Evolutionary conservation across 148 eudicot species (phyloP), one percentile per base, ranked within the genome.

Genomic region (Diospyros kaki): DNA sequence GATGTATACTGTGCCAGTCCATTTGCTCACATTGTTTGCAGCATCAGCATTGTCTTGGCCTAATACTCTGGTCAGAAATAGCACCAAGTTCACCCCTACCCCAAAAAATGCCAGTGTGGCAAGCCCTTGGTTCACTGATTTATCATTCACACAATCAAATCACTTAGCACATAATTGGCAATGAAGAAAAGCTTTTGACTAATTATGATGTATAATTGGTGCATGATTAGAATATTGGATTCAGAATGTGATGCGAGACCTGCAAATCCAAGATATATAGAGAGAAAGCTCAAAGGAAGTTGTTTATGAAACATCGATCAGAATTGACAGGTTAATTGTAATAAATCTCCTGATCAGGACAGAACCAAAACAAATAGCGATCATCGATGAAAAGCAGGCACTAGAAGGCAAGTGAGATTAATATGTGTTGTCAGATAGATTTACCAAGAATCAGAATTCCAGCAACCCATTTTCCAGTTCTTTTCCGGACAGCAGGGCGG

Each of bases 1-100:
- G 44, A 91, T 65, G 66, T 89, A 91, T 54, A 87, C 90, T 6
- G 92, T 90, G 76, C 95, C 95, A 42, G 92, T 90, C 96, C 95
- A 90, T 83, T 87, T 90, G 86, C 96, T 91, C 3, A 91, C 96
- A 46, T 74, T 85, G 53, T 91, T 91, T 13, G 96, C 96, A 11
- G 96, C 96, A 71, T 81, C 89, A 2, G 96, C 92, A 69, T 87
- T 91, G 80, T 77, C 80, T 83, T 89, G 91, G 14, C 96, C 93
- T 73, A 88, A 69, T 15, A 89, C 96, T 77, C 96, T 81, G 18
- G 89, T 91, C n/a, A 91, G 74, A 75, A 87, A 91, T 67, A 91
- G 56, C 65, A 91, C 96, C 78, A 89, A 64, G 79, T 91, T 91
- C 64, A 91, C 96, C 40, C 89, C 90, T 4, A 91, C 84, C 4